These are phyloP conservation scores for Mycoemilia scoparia DNA, from an alignment of 192 early-diverging fungal genomes.

Conservation along the genomic window DNA sequence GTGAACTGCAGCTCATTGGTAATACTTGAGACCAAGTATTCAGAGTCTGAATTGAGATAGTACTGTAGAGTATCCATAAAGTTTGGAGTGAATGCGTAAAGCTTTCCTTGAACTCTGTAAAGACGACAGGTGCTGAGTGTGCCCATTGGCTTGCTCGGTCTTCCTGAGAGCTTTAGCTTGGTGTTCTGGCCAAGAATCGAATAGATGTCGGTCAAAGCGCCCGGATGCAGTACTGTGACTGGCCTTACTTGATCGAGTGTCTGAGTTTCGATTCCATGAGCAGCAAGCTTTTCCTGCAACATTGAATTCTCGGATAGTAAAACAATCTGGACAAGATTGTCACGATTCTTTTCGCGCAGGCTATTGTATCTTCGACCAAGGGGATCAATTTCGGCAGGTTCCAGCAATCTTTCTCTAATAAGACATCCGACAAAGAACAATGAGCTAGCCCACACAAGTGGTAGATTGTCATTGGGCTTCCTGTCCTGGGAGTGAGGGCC, in stretches of 20 bases:
- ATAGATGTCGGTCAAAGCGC: conserved; percentile 62
- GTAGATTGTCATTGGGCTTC: conserved; percentile 68
- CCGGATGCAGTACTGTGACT: conserved; percentile 50
- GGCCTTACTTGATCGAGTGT: conserved; percentile 49
- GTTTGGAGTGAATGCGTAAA: conserved; percentile 71
- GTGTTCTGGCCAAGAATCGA: conserved; percentile 46
- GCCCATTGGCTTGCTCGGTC: conserved; percentile 61
- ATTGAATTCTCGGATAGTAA: conserved; percentile 53
- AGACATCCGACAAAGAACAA: conserved; percentile 58
- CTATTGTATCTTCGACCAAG: conserved; percentile 51
- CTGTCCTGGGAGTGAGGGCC: conserved; percentile 50
- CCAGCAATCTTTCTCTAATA: conserved; percentile 56
- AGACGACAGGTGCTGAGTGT: conserved; percentile 59
- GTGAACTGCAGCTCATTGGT: conserved; percentile 61
- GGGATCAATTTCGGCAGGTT: conserved; percentile 65
- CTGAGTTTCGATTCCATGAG: conserved; percentile 65
- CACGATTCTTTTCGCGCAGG: conserved; percentile 24
- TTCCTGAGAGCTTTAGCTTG: conserved; percentile 59
- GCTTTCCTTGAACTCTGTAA: conserved; percentile 61
- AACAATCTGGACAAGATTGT: conserved; percentile 57
- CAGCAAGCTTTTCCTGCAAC: conserved; percentile 47
- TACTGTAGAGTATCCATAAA: conserved; percentile 79
- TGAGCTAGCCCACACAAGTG: conserved; percentile 74
- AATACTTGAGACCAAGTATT: conserved; percentile 59
- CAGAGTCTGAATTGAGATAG: conserved; percentile 71